Evolutionary conservation across 1,284 basidiomycete species (phyloP).

Genomic region (Ganoderma lingzhi): DNA sequence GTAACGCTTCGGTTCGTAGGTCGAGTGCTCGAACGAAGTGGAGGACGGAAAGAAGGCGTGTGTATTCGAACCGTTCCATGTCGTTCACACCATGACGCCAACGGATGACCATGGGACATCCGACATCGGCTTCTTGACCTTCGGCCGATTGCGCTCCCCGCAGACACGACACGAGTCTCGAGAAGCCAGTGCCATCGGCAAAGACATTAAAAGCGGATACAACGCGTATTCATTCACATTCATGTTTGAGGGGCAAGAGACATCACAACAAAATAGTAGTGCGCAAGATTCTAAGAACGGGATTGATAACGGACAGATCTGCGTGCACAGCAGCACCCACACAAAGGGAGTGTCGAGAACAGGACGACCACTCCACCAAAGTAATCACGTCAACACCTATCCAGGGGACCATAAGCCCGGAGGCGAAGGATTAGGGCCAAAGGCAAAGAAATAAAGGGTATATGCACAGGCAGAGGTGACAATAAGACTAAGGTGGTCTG

Average conservation of each 20-base stretch:
- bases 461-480: constrained; percentile 25
- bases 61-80: neutral
- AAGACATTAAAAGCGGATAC: constrained; percentile 1
- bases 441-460: constrained; percentile 31
- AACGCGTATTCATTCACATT: constrained; percentile 10
- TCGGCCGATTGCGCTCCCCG: neutral
- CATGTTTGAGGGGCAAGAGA: constrained; percentile 18
- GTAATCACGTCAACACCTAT: constrained; percentile 35
- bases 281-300: constrained; percentile 1
- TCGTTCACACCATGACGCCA: constrained; percentile 1
- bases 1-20: constrained; percentile 27
- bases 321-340: constrained; percentile 35
- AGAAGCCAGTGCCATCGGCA: neutral
- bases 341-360: constrained; percentile 25
- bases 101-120: neutral
- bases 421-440: constrained; percentile 17
- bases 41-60: neutral
- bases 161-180: neutral
- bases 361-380: constrained; percentile 25
- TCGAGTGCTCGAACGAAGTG: neutral
- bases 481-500: constrained; percentile 9
- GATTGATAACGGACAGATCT: constrained; percentile 14
- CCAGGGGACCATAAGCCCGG: constrained; percentile 39
- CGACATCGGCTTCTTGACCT: neutral
- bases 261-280: constrained; percentile 23